Evolutionary conservation across 1,139 yeast genomes (phyloP), one percentile per base, ranked within the genome.

Genomic region (Candida pseudoviswanathii): DNA sequence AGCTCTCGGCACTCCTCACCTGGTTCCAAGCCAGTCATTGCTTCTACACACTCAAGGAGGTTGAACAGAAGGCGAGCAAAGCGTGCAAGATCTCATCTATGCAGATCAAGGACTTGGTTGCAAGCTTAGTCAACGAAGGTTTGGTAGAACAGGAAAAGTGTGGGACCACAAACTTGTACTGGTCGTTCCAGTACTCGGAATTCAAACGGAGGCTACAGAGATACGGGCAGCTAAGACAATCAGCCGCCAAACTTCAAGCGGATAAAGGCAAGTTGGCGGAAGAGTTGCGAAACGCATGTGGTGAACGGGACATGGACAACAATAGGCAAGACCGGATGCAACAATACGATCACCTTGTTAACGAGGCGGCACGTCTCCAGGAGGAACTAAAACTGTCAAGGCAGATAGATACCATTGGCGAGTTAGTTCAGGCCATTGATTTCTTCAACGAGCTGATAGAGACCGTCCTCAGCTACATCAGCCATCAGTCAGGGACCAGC

Each of bases 161-260:
- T 58, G 86, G 86, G 0, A 67, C 70, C 9, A 71, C 80, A 3
- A 80, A 79, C 51, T 67, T 80, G 16, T 81, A 80, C 58, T 81
- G 85, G 84, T 68, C 80, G 43, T 81, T 80, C 57, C 70, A 70
- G 45, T 72, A 74, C 48, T 75, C 76, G 42, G 63, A 41, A 30
- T 41, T 63, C 29, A 59, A 60, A 16, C 60, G 60, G 8, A 42
- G 45, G 9, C 37, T 49, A 8, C 53, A 54, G 9, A 44, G 43
- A 10, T 29, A 45, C 6, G 43, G 44, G 44, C 61, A 59, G 25
- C 36, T 73, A 41, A 54, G 61, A 29, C 51, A 53, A 3, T 51
- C 61, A 24, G 44, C 61, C 37, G 51, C 31, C 2, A 30, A 25
- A 2, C 48, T 50, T 37, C 32, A 44, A 30, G 10, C 31, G 9